Evolutionary conservation across 371 early-diverging fungal species (phyloP).

Genomic region (Encephalitozoon hellem): DNA sequence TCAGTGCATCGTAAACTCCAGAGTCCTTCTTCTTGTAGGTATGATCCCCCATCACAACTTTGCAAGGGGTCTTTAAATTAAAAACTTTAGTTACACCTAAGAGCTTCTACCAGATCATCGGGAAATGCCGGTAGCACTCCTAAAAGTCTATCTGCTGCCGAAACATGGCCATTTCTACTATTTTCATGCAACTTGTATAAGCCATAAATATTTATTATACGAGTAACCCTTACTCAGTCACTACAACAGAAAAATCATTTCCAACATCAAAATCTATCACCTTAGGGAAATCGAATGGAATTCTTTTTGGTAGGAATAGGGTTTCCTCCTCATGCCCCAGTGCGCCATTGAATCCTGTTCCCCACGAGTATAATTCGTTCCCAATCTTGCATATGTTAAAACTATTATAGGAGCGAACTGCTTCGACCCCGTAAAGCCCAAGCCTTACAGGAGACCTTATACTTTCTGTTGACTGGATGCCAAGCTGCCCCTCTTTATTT

Average conservation of each 20-base stretch:
- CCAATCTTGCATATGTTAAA: conserved; percentile 33
- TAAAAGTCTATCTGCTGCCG: neutral
- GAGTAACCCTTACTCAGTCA: conserved; percentile 29
- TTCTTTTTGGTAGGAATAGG: conserved; percentile 31
- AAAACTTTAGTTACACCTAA: neutral
- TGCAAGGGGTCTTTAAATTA: neutral
- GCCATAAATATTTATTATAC: neutral
- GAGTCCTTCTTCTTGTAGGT: conserved; percentile 31
- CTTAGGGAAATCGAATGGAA: conserved; percentile 55
- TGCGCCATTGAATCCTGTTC: conserved; percentile 47
- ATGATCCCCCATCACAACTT: conserved; percentile 27
- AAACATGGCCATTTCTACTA: too few species aligned
- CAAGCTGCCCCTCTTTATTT: conserved; percentile 58
- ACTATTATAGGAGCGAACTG: conserved; percentile 43
- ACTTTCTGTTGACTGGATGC: conserved; percentile 28
- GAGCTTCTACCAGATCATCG: neutral
- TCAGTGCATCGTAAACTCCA: conserved; percentile 9
- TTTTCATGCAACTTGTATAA: neutral
- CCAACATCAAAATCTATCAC: conserved; percentile 55
- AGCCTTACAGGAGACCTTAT: conserved; percentile 13
- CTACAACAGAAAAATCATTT: conserved; percentile 47
- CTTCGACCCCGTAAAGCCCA: conserved; percentile 21
- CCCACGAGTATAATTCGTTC: conserved; percentile 52
- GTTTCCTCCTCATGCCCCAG: conserved; percentile 46
- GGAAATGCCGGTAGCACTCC: neutral